phyloP scores from a whole-genome alignment of 163 green algal genomes.

The Picocystis sp. region DNA sequence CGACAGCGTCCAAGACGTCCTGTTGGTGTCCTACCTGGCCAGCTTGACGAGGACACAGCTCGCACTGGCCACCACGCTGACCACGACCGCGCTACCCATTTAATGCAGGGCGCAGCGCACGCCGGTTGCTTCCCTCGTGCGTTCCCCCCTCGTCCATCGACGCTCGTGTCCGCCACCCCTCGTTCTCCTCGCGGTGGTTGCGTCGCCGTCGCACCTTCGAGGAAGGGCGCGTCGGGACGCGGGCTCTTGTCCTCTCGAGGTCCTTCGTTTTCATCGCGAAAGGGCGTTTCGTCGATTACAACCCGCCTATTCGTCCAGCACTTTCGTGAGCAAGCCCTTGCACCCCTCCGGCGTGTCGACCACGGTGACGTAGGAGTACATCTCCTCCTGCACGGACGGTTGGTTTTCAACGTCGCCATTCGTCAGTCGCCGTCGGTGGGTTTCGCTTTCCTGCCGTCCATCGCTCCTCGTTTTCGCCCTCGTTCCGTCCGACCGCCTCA shows the following conservation, averaged over 20 bases:
- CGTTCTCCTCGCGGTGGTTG: too few species aligned
- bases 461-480: too few species aligned
- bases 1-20: conserved; percentile 61
- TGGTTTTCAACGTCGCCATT: background rate
- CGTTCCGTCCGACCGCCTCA: conserved; percentile 12
- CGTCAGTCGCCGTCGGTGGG: background rate
- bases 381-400: conserved; percentile 62
- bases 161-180: too few species aligned
- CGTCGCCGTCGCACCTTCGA: too few species aligned
- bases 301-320: conserved; percentile 40
- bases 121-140: too few species aligned
- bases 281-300: too few species aligned
- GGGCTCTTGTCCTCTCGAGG: too few species aligned
- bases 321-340: conserved; percentile 31
- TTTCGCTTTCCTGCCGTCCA: too few species aligned
- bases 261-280: too few species aligned
- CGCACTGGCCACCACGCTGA: conserved; percentile 75
- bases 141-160: too few species aligned
- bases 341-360: conserved; percentile 54
- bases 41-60: conserved; percentile 78
- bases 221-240: too few species aligned
- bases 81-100: conserved; percentile 61
- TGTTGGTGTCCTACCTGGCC: conserved; percentile 74
- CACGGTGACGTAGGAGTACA: conserved; percentile 95
- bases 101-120: too few species aligned